Evolutionary conservation across 345 rosid species (phyloP), one percentile per base, ranked within the genome.

Genomic region (Rhodamnia argentea): DNA sequence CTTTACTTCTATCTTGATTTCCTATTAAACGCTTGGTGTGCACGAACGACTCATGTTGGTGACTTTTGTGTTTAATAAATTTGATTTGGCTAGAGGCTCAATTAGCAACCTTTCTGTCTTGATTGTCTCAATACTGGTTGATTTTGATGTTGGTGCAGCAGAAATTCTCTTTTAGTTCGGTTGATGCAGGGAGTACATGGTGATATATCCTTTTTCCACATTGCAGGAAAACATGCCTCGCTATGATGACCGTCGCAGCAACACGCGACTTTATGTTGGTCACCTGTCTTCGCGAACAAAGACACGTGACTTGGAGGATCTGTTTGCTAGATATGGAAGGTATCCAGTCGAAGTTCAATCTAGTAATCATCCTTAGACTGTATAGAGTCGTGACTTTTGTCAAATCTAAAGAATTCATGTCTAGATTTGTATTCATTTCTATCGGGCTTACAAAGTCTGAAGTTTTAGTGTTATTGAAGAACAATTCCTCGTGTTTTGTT

Each of bases 251-350:
- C 94, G 96, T 29, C 91, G 91, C 82, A 89, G 92, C 82, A 93
- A 90, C 56, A 92, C 96, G 5, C 95, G 96, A 11, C 98, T 95
- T 75, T 95, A 95, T 86, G 96, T 95, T 32, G 98, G 96, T 26
- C 96, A 92, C 88, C 86, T 95, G 85, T 90, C 94, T 8, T 89
- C 96, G 7, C 90, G 96, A 60, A 93, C 96, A 20, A 89, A 96
- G 82, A 90, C 98, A 1, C 94, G 95, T 10, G 98, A 95, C 74
- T 93, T 95, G 52, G 98, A 95, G 87, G 93, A 95, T 82, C 82
- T 94, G 18, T 95, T 95, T 82, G 88, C 93, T 91, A 92, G 94
- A 94, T 95, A 94, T 86, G 98, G 98, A 85, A 94, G 98, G 96
- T 95, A 90, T 74, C 78, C 78, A 32, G 78, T 70, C 22, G 13